Evolutionary conservation across 257 asterid species (phyloP).

Genomic region (Jacaranda copaia): DNA sequence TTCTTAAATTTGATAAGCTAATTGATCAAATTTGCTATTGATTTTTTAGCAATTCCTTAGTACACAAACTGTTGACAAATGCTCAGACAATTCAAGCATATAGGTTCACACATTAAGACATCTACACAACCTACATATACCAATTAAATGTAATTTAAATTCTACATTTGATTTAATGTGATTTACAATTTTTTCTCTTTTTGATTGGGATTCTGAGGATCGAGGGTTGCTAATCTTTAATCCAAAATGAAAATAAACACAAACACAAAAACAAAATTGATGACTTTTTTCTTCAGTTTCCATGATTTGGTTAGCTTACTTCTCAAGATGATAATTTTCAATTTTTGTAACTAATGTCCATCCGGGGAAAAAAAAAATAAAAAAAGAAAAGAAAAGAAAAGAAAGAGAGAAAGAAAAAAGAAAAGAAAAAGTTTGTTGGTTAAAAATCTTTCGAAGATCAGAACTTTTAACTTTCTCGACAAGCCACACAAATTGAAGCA

Average conservation of each 20-base stretch:
- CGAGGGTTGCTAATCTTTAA: neutral
- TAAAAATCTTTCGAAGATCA: conserved; percentile 33
- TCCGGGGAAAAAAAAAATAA: too few species aligned
- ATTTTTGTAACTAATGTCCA: conserved; percentile 2
- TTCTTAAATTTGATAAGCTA: neutral
- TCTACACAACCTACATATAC: neutral
- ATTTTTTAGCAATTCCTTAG: conserved; percentile 1
- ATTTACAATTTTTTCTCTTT: neutral
- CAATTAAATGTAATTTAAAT: neutral
- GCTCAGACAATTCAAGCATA: conserved; percentile 13
- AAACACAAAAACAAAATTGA: neutral
- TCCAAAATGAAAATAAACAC: neutral
- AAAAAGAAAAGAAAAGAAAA: too few species aligned
- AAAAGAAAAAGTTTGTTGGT: neutral
- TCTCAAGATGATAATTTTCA: conserved; percentile 15
- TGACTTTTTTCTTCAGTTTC: neutral
- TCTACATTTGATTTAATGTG: neutral
- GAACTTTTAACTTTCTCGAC: conserved; percentile 24
- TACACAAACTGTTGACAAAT: too few species aligned
- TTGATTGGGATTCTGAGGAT: neutral
- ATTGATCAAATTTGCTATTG: neutral
- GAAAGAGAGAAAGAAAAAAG: too few species aligned
- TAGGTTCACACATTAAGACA: neutral
- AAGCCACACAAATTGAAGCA: conserved; percentile 14
- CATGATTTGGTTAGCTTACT: neutral